Evolutionary conservation across 148 eudicot species (phyloP).

Genomic region (Arbutus unedo): DNA sequence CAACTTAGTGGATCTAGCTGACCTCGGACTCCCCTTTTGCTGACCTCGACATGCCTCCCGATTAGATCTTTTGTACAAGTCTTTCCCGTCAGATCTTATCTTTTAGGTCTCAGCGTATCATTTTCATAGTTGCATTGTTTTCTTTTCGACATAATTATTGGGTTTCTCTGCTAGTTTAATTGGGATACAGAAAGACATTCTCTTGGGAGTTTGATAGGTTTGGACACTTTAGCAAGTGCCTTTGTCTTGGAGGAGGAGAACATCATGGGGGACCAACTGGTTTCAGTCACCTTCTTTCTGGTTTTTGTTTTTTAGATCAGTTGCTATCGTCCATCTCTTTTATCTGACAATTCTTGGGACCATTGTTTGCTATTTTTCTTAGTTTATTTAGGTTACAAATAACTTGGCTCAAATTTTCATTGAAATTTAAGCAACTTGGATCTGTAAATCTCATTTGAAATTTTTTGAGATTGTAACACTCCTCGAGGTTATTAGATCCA

Average conservation of each 20-base stretch:
- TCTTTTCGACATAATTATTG: background rate
- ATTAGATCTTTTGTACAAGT: no score
- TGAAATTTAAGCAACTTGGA: no score
- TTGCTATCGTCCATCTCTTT: slow-evolving; percentile 24
- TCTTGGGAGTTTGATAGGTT: slow-evolving; percentile 9
- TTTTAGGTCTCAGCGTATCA: no score
- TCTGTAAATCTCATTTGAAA: no score
- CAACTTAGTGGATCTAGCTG: no score
- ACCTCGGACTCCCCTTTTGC: no score
- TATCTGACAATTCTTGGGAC: slow-evolving; percentile 34
- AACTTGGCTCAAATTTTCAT: no score
- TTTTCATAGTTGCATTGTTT: background rate
- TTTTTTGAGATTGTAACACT: no score
- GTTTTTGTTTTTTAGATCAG: slow-evolving; percentile 23
- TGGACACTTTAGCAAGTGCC: slow-evolving; percentile 14
- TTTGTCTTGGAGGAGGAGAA: slow-evolving; percentile 23
- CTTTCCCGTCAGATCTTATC: no score
- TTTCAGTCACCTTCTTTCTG: slow-evolving; percentile 30
- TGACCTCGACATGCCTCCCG: no score
- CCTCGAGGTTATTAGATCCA: no score
- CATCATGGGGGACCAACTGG: slow-evolving; percentile 31
- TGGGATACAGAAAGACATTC: slow-evolving; percentile 7
- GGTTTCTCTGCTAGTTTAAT: background rate
- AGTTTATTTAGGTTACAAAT: no score
- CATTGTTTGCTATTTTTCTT: slow-evolving; percentile 27